Conservation (phyloP, 208 protist genomes). For the Trypanosoma conorhini region DNA sequence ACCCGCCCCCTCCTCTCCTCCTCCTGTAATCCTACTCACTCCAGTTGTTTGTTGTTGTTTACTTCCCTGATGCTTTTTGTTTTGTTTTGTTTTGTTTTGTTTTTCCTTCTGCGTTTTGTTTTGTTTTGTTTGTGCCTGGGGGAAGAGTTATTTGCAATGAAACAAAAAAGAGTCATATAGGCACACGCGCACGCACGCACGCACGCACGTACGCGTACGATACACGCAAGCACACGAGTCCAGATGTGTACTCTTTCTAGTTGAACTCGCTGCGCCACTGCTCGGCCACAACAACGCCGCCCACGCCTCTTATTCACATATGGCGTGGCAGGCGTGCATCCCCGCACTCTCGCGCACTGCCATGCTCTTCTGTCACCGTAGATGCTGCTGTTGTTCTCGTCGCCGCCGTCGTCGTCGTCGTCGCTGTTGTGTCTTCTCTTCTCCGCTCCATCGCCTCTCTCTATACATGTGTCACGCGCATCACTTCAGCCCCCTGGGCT, state of each 20-base stretch:
- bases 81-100: conserved; percentile 4
- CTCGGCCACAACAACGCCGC: too few species aligned
- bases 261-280: too few species aligned
- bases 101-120: not conserved
- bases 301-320: not conserved
- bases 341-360: not conserved
- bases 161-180: not conserved
- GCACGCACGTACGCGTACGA: too few species aligned
- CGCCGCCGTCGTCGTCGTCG: not conserved
- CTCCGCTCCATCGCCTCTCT: not conserved
- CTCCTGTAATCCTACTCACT: conserved; percentile 1
- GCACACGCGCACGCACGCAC: too few species aligned
- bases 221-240: too few species aligned
- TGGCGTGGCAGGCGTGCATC: not conserved
- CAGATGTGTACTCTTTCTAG: too few species aligned
- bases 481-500: not conserved
- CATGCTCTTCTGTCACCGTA: not conserved
- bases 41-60: not conserved
- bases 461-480: not conserved
- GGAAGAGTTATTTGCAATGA: not conserved
- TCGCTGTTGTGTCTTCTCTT: not conserved
- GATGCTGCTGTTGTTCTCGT: not conserved
- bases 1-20: not conserved
- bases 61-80: too few species aligned
- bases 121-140: not conserved